phyloP scores from a whole-genome alignment of 1,284 basidiomycete genomes.

The Coniophora puteana region DNA sequence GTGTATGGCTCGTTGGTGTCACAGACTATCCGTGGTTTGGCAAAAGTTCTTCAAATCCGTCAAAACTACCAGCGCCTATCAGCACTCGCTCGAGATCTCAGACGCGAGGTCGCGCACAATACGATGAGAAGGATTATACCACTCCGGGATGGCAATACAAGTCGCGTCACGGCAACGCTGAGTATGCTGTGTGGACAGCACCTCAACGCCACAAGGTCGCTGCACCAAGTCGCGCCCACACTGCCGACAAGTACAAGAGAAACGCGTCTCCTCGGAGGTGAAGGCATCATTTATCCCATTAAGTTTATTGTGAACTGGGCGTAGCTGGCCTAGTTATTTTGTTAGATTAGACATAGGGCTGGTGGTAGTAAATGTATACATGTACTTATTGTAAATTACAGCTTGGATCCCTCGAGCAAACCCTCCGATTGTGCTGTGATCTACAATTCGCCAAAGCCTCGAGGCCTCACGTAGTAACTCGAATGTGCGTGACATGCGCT shows the following conservation, averaged over 20 bases:
- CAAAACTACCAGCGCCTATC: slow-evolving; percentile 30
- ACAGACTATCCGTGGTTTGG: slow-evolving; percentile 71
- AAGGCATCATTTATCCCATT: slow-evolving; percentile 21
- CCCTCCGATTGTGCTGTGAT: too few species aligned
- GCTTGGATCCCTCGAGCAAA: too few species aligned
- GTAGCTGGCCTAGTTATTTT: too few species aligned
- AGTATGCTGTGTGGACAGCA: slow-evolving; percentile 29
- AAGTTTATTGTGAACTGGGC: too few species aligned
- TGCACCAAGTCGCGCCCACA: slow-evolving; percentile 32
- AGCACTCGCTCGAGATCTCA: slow-evolving; percentile 22
- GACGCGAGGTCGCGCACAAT: slow-evolving; percentile 24
- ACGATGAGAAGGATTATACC: slow-evolving; percentile 17
- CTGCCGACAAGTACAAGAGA: slow-evolving; percentile 35
- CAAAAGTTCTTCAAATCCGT: slow-evolving; percentile 36
- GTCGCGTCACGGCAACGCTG: slow-evolving; percentile 17
- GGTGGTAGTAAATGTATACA: too few species aligned
- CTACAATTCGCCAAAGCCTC: too few species aligned
- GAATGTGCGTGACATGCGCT: too few species aligned
- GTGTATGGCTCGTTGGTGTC: slow-evolving; percentile 73
- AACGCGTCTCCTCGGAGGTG: slow-evolving; percentile 45
- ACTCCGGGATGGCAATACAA: slow-evolving; percentile 10
- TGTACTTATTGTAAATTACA: too few species aligned
- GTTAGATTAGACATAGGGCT: too few species aligned
- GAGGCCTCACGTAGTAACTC: too few species aligned
- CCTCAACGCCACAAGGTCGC: slow-evolving; percentile 27